A percentile compares a stretch with the other conserved stretches of the same genome.
Conservation (phyloP, 2,329 filamentous ascomycete species). For the Monosporascus sp. region DNA sequence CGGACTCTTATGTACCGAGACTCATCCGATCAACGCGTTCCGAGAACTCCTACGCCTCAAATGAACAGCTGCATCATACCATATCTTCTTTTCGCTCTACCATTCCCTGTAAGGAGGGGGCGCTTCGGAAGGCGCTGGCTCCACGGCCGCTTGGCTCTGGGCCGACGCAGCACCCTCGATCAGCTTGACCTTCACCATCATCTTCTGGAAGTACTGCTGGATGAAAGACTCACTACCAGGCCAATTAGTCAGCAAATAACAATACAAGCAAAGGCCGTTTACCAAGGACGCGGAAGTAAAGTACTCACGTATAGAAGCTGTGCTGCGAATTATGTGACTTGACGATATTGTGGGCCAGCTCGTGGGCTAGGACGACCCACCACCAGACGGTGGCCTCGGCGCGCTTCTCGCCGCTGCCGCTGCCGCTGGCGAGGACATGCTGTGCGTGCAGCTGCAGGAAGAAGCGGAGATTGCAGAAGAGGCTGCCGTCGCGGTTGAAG, state of each 20-base stretch:
- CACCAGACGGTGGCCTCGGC: slow-evolving; percentile 76
- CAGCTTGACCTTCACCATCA: slow-evolving; percentile 49
- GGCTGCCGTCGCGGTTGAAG: slow-evolving; percentile 80
- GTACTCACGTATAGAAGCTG: slow-evolving; percentile 69
- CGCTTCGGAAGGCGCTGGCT: neutral
- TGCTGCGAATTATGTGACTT: slow-evolving; percentile 70
- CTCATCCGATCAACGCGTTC: too few species aligned
- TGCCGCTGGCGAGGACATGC: slow-evolving; percentile 28
- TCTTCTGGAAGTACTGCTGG: slow-evolving; percentile 68
- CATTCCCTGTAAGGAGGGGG: neutral
- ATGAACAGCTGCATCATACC: neutral
- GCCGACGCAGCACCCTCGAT: slow-evolving; percentile 5
- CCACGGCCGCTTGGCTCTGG: neutral
- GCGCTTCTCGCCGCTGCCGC: slow-evolving; percentile 37
- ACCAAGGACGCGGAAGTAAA: neutral
- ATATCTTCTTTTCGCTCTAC: neutral
- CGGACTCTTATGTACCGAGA: too few species aligned
- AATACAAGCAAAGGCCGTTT: too few species aligned
- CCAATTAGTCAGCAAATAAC: too few species aligned
- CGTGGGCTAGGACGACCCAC: slow-evolving; percentile 95
- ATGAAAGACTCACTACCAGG: slow-evolving; percentile 64
- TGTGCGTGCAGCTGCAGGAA: slow-evolving; percentile 72
- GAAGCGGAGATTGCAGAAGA: slow-evolving; percentile 92
- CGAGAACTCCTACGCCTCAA: too few species aligned
- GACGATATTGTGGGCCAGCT: slow-evolving; percentile 91